These are phyloP conservation scores for Blastobotrys capitulatus DNA, from an alignment of 1,139 yeast genomes.

Conservation along the genomic window DNA sequence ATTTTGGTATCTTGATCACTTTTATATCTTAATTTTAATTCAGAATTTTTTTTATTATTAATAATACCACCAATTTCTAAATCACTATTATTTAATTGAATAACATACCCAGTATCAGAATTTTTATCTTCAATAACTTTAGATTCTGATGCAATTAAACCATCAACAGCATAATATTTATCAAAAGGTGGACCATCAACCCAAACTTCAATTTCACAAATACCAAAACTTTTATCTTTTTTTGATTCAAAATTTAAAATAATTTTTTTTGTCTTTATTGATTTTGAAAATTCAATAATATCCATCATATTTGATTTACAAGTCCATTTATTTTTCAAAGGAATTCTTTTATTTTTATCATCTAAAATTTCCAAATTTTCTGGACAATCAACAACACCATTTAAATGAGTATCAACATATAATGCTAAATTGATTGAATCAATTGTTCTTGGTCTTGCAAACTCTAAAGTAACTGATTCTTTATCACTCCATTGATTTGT, in stretches of 20 bases:
- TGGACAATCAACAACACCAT: constrained; percentile 3
- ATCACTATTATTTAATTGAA: background rate
- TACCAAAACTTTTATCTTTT: background rate
- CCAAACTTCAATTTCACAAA: constrained; percentile 1
- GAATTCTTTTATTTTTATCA: background rate
- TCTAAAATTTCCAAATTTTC: background rate
- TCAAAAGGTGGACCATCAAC: background rate
- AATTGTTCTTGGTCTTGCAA: background rate
- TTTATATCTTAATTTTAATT: background rate
- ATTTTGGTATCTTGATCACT: too few relatives aligned
- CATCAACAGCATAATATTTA: background rate
- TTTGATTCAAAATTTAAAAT: background rate
- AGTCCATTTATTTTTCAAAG: background rate
- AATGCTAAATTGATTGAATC: background rate
- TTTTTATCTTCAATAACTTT: background rate
- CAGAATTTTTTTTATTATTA: background rate
- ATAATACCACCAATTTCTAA: constrained; percentile 1
- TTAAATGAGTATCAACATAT: background rate
- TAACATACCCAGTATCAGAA: background rate
- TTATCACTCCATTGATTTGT: background rate
- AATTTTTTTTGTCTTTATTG: background rate
- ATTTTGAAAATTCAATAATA: background rate
- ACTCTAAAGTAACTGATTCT: background rate
- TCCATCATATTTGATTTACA: background rate
- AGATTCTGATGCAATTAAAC: background rate